Conservation (phyloP, 441 rosid genomes). For the Brassica balearica region DNA sequence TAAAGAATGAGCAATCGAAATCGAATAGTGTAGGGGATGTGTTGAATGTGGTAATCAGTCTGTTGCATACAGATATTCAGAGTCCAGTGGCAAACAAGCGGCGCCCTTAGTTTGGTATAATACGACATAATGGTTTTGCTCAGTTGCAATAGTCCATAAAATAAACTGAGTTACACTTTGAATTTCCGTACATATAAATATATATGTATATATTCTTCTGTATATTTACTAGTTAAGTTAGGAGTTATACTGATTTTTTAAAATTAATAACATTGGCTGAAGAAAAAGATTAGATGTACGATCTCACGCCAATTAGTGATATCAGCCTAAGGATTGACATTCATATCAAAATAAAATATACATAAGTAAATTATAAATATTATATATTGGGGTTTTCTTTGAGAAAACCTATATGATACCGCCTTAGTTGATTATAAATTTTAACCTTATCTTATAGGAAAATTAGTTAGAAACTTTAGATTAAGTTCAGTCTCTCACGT, state of each 20-base stretch:
- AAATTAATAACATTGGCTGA: background rate
- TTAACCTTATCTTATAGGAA: slow-evolving; percentile 8
- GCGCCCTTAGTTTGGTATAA: slow-evolving; percentile 34
- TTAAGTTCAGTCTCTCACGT: background rate
- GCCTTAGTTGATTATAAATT: background rate
- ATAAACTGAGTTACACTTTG: background rate
- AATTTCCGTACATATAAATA: background rate
- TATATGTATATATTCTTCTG: background rate
- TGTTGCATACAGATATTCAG: slow-evolving; percentile 24
- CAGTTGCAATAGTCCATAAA: slow-evolving; percentile 3
- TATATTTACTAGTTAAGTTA: background rate
- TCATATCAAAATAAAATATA: background rate
- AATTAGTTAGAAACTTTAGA: background rate
- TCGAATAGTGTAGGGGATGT: background rate
- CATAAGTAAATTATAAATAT: background rate
- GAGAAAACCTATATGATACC: background rate
- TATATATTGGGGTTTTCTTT: background rate
- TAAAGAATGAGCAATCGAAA: slow-evolving; percentile 11
- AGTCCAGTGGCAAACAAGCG: slow-evolving; percentile 36
- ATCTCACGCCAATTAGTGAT: slow-evolving; percentile 3
- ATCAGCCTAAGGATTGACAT: background rate
- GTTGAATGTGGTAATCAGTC: slow-evolving; percentile 28
- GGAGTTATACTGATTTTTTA: background rate
- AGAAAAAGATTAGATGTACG: background rate
- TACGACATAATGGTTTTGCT: slow-evolving; percentile 16